Percentiles rank a stretch among this genome's conserved stretches.
These are phyloP conservation scores for Pythium periplocum DNA, from an alignment of 352 stramenopile genomes.

Conservation along the genomic window DNA sequence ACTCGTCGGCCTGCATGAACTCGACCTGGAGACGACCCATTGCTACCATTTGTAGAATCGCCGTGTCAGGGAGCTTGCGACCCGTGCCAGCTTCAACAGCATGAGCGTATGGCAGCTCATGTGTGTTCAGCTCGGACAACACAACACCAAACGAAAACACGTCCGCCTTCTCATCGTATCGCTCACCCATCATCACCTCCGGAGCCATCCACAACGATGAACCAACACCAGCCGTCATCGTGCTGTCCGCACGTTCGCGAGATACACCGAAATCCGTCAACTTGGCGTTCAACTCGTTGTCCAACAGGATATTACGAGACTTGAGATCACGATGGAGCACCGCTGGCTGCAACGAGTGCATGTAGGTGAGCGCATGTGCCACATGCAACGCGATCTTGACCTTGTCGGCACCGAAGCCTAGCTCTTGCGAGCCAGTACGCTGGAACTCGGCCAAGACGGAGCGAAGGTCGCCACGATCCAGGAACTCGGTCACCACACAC, in stretches of 20 bases:
- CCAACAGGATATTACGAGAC: slow-evolving; percentile 7
- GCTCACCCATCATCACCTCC: slow-evolving; percentile 21
- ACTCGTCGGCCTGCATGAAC: background rate
- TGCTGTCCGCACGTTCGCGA: background rate
- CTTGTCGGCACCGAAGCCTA: slow-evolving; percentile 22
- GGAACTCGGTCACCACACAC: slow-evolving; percentile 23
- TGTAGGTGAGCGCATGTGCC: slow-evolving; percentile 12
- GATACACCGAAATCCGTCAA: slow-evolving; percentile 16
- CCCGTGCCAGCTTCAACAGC: background rate
- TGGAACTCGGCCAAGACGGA: slow-evolving; percentile 28
- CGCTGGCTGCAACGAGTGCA: slow-evolving; percentile 8
- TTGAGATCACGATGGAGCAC: slow-evolving; percentile 11
- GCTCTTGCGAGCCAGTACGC: slow-evolving; percentile 1
- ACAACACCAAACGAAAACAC: slow-evolving; percentile 21
- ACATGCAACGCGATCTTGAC: slow-evolving; percentile 22
- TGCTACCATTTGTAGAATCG: background rate
- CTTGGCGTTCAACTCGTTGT: slow-evolving; percentile 18
- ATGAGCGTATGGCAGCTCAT: slow-evolving; percentile 10
- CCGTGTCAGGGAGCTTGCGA: slow-evolving; percentile 3
- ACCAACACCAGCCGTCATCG: background rate
- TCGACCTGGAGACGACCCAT: slow-evolving; percentile 4
- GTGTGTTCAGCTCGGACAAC: slow-evolving; percentile 16
- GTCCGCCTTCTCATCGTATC: slow-evolving; percentile 19
- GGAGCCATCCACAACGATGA: slow-evolving; percentile 24
- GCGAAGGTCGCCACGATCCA: slow-evolving; percentile 19